Evolutionary conservation across 108 stramenopile genomes (phyloP).

Genomic region (Aurantiochytrium sp.): DNA sequence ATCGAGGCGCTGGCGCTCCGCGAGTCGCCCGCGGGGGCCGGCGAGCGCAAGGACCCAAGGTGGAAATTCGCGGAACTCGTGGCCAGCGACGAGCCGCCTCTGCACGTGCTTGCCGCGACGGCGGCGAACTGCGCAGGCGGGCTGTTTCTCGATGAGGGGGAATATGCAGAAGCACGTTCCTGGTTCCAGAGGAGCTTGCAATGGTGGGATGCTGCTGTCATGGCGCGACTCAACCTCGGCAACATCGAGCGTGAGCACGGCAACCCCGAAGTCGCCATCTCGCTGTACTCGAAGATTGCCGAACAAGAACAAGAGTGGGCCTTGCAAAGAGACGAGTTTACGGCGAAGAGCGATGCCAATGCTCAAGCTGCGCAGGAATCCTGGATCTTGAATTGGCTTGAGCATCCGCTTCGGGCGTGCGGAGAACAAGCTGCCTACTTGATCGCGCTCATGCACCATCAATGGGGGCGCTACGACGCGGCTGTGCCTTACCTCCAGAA

Average conservation of each 20-base stretch:
- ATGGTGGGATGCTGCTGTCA: background rate
- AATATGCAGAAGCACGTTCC: background rate
- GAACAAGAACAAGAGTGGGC: background rate
- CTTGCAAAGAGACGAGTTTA: background rate
- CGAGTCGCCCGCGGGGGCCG: background rate
- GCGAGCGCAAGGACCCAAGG: background rate
- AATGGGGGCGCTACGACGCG: background rate
- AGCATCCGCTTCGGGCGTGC: background rate
- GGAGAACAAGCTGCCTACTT: background rate
- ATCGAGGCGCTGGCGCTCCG: background rate
- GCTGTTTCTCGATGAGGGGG: background rate
- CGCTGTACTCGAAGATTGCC: background rate
- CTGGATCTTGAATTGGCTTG: background rate
- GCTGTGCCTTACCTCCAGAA: background rate
- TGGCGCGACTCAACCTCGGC: background rate
- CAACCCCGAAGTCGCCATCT: background rate
- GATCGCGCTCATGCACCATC: background rate
- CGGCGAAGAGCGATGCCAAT: background rate
- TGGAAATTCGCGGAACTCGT: background rate
- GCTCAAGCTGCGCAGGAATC: no score
- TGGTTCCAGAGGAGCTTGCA: background rate
- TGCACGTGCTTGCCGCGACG: background rate
- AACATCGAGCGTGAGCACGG: conserved; percentile 13
- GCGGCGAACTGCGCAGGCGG: background rate
- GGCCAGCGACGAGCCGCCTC: background rate